phyloP scores from a whole-genome alignment of 768 basidiomycete genomes.

The Sporobolomyces roseus region DNA sequence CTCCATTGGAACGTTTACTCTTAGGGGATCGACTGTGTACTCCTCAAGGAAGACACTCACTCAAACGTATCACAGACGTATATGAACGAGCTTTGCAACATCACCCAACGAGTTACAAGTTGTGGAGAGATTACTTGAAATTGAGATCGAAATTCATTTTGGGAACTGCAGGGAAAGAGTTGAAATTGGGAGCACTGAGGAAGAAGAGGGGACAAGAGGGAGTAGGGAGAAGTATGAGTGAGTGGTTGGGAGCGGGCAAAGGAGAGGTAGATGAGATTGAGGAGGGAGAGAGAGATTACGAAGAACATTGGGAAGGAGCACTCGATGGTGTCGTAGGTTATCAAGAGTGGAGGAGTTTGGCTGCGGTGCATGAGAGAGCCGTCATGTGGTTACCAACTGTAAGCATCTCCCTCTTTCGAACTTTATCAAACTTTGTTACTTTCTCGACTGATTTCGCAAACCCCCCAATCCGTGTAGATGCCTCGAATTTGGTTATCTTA shows the following conservation, averaged over 20 bases:
- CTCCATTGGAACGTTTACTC: conserved; percentile 54
- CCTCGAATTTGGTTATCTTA: conserved; percentile 94
- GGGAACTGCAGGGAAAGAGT: conserved; percentile 55
- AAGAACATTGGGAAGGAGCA: conserved; percentile 66
- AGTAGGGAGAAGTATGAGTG: conserved; percentile 32
- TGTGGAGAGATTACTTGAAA: conserved; percentile 89
- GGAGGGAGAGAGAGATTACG: conserved; percentile 38
- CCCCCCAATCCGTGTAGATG: no score
- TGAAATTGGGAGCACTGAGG: conserved; percentile 78
- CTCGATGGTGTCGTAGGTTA: conserved; percentile 86
- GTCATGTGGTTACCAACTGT: conserved; percentile 92
- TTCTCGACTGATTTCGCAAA: no score
- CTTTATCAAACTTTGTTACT: conserved; percentile 11
- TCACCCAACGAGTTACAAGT: conserved; percentile 85
- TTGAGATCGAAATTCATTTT: conserved; percentile 81
- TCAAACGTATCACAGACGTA: conserved; percentile 83
- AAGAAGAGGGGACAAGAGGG: conserved; percentile 74
- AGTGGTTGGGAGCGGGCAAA: conserved; percentile 38
- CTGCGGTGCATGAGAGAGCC: conserved; percentile 85
- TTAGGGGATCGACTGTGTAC: conserved; percentile 72
- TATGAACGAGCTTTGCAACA: conserved; percentile 85
- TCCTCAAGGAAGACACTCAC: conserved; percentile 64
- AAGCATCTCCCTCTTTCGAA: conserved; percentile 42
- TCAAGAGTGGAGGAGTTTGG: conserved; percentile 88
- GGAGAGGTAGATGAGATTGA: conserved; percentile 48